phyloP scores from a whole-genome alignment of 371 early-diverging fungal genomes.

The Mucor mucedo region DNA sequence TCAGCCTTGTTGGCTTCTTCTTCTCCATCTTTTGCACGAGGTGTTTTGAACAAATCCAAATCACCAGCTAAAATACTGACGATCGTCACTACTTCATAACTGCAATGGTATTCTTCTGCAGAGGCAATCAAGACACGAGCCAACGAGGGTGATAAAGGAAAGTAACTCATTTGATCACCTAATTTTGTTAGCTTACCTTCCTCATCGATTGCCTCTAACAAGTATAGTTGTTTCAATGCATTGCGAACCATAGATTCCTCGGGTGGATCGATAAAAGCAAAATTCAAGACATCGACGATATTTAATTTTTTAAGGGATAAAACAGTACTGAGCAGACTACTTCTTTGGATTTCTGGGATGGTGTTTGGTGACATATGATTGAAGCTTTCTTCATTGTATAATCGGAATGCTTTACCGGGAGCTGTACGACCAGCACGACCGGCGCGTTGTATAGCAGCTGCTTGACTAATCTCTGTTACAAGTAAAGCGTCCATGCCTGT shows the following conservation, averaged over 20 bases:
- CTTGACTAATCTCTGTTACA: conserved; percentile 84
- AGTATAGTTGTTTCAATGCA: conserved; percentile 90
- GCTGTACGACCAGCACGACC: conserved; percentile 96
- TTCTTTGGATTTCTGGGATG: conserved; percentile 95
- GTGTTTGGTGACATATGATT: conserved; percentile 83
- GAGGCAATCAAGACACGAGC: conserved; percentile 87
- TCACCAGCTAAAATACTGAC: conserved; percentile 86
- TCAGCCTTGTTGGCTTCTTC: conserved; percentile 81
- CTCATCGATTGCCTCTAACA: conserved; percentile 94
- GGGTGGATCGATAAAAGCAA: conserved; percentile 97
- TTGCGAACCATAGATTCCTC: conserved; percentile 80
- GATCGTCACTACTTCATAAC: conserved; percentile 53
- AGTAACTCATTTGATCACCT: conserved; percentile 94
- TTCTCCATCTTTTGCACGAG: conserved; percentile 59
- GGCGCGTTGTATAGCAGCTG: conserved; percentile 95
- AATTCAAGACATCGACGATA: conserved; percentile 90
- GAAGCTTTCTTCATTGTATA: conserved; percentile 92
- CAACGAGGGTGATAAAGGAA: conserved; percentile 94
- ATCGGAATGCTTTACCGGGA: conserved; percentile 94
- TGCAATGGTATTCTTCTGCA: conserved; percentile 45
- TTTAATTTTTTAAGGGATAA: conserved; percentile 90
- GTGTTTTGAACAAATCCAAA: conserved; percentile 81
- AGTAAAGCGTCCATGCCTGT: conserved; percentile 87
- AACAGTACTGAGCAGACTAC: conserved; percentile 88
- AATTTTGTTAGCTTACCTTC: conserved; percentile 89